phyloP scores from a whole-genome alignment of 2,329 filamentous ascomycete species.

The Sporothrix pallida region DNA sequence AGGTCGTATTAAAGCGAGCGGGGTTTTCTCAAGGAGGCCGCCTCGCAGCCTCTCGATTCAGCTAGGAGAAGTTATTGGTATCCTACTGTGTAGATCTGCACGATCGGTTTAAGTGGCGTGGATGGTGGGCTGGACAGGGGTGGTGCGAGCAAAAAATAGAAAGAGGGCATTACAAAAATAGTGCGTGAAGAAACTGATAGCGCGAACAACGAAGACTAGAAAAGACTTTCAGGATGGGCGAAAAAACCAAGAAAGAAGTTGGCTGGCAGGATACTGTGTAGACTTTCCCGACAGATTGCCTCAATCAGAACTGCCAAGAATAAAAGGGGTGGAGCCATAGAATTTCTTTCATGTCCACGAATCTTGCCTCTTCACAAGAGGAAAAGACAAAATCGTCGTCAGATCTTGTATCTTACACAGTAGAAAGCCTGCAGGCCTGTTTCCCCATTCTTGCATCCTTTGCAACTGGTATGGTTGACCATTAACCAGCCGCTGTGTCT shows the following conservation, averaged over 20 bases:
- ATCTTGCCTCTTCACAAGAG: not conserved
- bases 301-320: not conserved
- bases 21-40: not conserved
- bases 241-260: conserved; percentile 17
- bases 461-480: too few relatives aligned
- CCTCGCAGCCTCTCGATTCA: not conserved
- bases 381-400: too few relatives aligned
- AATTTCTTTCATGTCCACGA: not conserved
- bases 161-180: not conserved
- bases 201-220: not conserved
- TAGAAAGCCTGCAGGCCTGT: too few relatives aligned
- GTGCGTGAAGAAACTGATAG: conserved; percentile 3
- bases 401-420: too few relatives aligned
- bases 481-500: too few relatives aligned
- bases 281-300: not conserved
- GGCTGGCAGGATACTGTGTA: not conserved
- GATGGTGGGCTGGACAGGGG: conserved; percentile 2
- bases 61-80: not conserved
- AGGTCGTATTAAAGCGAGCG: not conserved
- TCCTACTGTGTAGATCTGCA: conserved; percentile 3
- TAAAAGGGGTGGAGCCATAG: conserved; percentile 1
- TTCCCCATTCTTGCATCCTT: too few relatives aligned
- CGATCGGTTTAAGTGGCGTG: conserved; percentile 23
- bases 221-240: conserved; percentile 5
- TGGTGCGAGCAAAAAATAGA: conserved; percentile 1